Percentiles rank a stretch among this genome's conserved stretches.
phyloP scores from a whole-genome alignment of 495 filamentous ascomycete genomes.

The Hyaloscypha bicolor region DNA sequence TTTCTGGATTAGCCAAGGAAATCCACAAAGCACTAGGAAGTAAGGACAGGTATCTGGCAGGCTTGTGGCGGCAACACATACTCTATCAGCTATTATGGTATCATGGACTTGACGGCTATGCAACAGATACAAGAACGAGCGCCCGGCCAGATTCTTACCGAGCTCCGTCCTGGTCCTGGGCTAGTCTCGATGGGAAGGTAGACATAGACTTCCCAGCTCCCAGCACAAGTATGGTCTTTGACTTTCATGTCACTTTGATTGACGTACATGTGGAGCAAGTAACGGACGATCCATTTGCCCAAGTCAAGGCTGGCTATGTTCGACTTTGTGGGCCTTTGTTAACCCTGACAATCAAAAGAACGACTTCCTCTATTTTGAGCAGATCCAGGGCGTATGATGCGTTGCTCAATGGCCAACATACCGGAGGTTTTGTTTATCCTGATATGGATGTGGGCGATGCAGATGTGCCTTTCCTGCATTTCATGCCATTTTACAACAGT shows the following conservation, averaged over 20 bases:
- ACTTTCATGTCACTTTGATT: constrained; percentile 1
- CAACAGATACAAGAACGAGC: constrained; percentile 4
- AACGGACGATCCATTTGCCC: constrained; percentile 3
- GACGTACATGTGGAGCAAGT: constrained; percentile 6
- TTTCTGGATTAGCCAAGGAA: too few relatives aligned
- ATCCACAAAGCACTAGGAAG: constrained; percentile 2
- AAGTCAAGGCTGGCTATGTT: constrained; percentile 3
- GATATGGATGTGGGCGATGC: constrained; percentile 6
- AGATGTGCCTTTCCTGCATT: constrained; percentile 2
- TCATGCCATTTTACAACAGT: constrained; percentile 5
- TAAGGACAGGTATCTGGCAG: constrained; percentile 1
- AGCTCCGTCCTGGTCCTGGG: constrained; percentile 5
- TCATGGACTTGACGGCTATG: constrained; percentile 3
- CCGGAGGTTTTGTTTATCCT: not conserved
- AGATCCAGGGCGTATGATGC: constrained; percentile 1
- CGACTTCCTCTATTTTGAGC: not conserved
- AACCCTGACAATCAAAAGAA: constrained; percentile 2
- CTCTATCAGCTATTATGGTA: constrained; percentile 5
- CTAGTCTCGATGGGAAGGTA: too few relatives aligned
- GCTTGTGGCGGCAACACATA: constrained; percentile 5
- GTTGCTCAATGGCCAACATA: constrained; percentile 7
- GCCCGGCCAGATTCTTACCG: not conserved
- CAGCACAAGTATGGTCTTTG: not conserved
- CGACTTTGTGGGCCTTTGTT: constrained; percentile 6
- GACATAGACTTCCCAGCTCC: constrained; percentile 4